These are phyloP conservation scores for Aquilaria malaccensis DNA, from an alignment of 345 rosid species.

Conservation along the genomic window DNA sequence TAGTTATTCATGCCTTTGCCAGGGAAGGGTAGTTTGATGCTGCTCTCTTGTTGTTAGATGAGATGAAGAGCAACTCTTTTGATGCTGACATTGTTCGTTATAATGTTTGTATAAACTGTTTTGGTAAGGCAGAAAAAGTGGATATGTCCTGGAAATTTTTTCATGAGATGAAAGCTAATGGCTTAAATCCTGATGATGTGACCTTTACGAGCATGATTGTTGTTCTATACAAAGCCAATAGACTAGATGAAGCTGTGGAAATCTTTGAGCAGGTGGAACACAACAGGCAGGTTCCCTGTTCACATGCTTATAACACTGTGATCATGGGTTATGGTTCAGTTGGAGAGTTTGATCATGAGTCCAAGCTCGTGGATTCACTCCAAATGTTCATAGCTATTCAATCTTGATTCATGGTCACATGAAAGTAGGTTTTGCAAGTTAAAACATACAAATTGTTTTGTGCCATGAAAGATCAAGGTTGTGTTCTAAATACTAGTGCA, in stretches of 20 bases:
- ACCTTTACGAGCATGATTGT: slow-evolving; percentile 86
- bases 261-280: slow-evolving; percentile 69
- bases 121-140: slow-evolving; percentile 75
- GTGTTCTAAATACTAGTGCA: slow-evolving; percentile 64
- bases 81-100: slow-evolving; percentile 76
- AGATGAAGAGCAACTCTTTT: slow-evolving; percentile 66
- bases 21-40: slow-evolving; percentile 68
- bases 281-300: slow-evolving; percentile 59
- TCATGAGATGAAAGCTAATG: slow-evolving; percentile 64
- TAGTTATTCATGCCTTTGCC: slow-evolving; percentile 66
- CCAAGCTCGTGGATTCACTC: slow-evolving; percentile 41
- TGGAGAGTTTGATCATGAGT: slow-evolving; percentile 45
- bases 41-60: slow-evolving; percentile 74
- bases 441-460: slow-evolving; percentile 59
- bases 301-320: slow-evolving; percentile 83
- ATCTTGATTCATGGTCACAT: slow-evolving; percentile 64
- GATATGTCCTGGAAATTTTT: slow-evolving; percentile 94
- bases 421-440: slow-evolving; percentile 69
- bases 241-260: slow-evolving; percentile 68
- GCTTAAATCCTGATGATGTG: slow-evolving; percentile 68
- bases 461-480: slow-evolving; percentile 82
- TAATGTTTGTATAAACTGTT: slow-evolving; percentile 82
- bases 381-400: slow-evolving; percentile 70
- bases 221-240: slow-evolving; percentile 66
- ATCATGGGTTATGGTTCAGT: slow-evolving; percentile 82